These are phyloP conservation scores for Aspergillus nomiae DNA, from an alignment of 2,329 filamentous ascomycete species.

Conservation along the genomic window DNA sequence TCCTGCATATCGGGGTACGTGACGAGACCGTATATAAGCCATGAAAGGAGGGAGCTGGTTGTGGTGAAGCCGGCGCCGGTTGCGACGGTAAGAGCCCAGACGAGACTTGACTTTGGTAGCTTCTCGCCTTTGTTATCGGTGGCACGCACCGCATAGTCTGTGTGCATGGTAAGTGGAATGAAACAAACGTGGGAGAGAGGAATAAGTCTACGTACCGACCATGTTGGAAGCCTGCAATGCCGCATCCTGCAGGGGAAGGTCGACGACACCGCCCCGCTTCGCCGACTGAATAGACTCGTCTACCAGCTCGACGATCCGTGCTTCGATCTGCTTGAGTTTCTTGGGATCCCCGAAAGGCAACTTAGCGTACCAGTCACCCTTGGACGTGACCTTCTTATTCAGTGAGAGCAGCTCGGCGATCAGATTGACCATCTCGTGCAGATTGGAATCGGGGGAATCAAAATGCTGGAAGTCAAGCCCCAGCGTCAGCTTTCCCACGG, in stretches of 20 bases:
- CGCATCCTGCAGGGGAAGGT: slow-evolving; percentile 45
- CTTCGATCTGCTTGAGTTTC: slow-evolving; percentile 33
- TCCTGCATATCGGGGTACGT: slow-evolving; percentile 59
- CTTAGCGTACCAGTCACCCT: slow-evolving; percentile 58
- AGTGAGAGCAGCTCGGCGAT: slow-evolving; percentile 56
- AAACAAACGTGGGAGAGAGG: background rate
- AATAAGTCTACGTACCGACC: slow-evolving; percentile 34
- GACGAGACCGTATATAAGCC: slow-evolving; percentile 58
- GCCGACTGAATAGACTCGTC: slow-evolving; percentile 24
- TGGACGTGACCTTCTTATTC: slow-evolving; percentile 61
- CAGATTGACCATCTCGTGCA: slow-evolving; percentile 54
- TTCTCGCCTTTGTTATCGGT: slow-evolving; percentile 57
- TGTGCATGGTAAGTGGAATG: background rate
- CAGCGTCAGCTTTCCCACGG: slow-evolving; percentile 48
- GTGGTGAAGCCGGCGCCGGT: slow-evolving; percentile 63
- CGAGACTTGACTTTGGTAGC: slow-evolving; percentile 47
- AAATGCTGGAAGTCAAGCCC: slow-evolving; percentile 52
- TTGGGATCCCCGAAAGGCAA: slow-evolving; percentile 62
- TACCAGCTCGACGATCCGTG: slow-evolving; percentile 22
- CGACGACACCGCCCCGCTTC: slow-evolving; percentile 25
- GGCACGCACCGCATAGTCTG: slow-evolving; percentile 46
- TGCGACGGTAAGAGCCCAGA: slow-evolving; percentile 51
- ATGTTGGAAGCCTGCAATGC: slow-evolving; percentile 42
- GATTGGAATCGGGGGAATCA: slow-evolving; percentile 43
- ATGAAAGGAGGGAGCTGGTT: slow-evolving; percentile 59